Conservation (phyloP, 371 early-diverging fungal species). For the Mortierella sp. region DNA sequence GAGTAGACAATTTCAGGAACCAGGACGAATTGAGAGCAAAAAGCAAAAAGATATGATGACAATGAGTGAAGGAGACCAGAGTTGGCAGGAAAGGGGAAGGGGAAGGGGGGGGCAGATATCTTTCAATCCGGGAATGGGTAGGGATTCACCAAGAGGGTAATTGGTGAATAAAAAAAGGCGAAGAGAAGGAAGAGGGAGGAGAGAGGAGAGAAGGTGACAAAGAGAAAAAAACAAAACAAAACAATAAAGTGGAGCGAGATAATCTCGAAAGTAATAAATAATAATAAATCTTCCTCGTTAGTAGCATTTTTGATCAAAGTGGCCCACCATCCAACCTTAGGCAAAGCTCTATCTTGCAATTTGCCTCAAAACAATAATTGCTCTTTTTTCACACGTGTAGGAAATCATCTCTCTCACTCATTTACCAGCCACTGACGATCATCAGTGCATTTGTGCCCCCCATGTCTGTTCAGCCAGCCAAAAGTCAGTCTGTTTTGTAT, state of each 20-base stretch:
- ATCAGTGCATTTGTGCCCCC: too few relatives aligned
- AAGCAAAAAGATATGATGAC: neutral
- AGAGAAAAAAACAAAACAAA: conserved; percentile 5
- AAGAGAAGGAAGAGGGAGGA: conserved; percentile 4
- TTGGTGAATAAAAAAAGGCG: conserved; percentile 1
- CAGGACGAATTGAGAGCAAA: neutral
- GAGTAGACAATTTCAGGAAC: neutral
- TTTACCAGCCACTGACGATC: too few relatives aligned
- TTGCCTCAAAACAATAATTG: too few relatives aligned
- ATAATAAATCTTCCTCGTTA: too few relatives aligned
- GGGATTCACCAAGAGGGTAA: neutral
- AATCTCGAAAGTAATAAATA: too few relatives aligned
- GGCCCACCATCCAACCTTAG: too few relatives aligned
- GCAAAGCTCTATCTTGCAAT: too few relatives aligned
- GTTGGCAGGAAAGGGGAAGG: neutral
- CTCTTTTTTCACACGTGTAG: too few relatives aligned
- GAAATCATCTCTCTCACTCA: too few relatives aligned
- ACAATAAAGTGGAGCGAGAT: neutral
- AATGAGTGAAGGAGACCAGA: neutral
- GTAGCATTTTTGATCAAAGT: too few relatives aligned
- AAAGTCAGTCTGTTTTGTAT: too few relatives aligned
- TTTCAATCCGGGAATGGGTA: conserved; percentile 41
- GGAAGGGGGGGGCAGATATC: conserved; percentile 24
- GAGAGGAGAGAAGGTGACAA: neutral
- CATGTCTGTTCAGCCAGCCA: too few relatives aligned